Base-by-base conservation (phyloP, 805 yeast species). In the Yueomyces sinensis region DNA sequence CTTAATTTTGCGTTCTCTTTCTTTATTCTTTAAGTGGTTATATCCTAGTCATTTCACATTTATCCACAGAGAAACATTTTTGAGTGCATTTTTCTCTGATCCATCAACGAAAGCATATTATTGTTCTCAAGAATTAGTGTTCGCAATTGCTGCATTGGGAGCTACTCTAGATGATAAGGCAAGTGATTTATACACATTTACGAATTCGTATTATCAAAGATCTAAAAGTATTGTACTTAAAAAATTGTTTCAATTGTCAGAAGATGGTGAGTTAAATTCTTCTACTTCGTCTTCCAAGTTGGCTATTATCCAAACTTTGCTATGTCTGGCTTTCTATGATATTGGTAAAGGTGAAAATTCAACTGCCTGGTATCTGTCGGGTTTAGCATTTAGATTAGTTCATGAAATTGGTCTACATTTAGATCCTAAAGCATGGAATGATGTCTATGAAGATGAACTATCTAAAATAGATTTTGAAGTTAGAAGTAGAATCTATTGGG, bases 31-130 rank as follows among this genome's bases (percentile, higher is more conserved):
- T 50, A 65, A 65, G 20, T 72, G 77, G 76, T 66, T 68, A 43
- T 74, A 74, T 38, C 79, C 79, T 4, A 77, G 71, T 46, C 66
- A 70, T 42, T 70, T 70, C 44, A 65, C 67, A 63, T 73, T 71
- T 44, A 64, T 74, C 17, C 72, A 68, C 47, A 52, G 79, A 37
- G 80, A 74, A 43, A 70, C 76, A 0, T 73, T 74, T 44, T 49
- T 74, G 29, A 59, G 62, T 32, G 78, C 74, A 40, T 72, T 73
- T 45, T 72, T 71, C 47, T 62, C 68, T 30, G 53, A 49, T 35
- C 37, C 44, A 20, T 33, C 47, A 7, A 49, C 54, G 3, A 51
- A 51, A 32, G 31, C 44, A 22, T 51, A 68, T 30, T 73, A 72
- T 48, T 73, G 79, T 41, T 69, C 73, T 27, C 63, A 63, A 41